Base-by-base conservation (phyloP, 2,329 filamentous ascomycete genomes). In the Aulographum hederae region DNA sequence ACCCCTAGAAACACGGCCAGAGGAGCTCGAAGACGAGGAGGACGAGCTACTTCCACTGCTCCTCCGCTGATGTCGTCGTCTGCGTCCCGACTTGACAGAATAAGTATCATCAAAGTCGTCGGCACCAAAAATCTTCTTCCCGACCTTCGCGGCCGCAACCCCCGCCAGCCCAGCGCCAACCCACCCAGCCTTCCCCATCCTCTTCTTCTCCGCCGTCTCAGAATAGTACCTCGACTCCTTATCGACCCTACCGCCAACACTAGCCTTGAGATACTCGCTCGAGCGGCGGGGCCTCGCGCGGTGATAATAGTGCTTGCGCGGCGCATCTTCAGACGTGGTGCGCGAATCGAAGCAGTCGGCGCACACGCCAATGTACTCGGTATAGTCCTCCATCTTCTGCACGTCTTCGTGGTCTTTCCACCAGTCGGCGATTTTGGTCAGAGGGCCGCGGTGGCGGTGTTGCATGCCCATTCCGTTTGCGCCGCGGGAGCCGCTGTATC, bases 401-500 rank as follows among this genome's bases (percentile, higher is more conserved):
- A 75, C 68, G n/a, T 69, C 71, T 38, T 75, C 69, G 2, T 69
- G 61, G 38, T 68, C 71, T 44, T 61, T 69, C 65, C 65, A 73
- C 57, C 63, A 75, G 42, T 68, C 65, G 25, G 69, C 57, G 18
- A 73, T 57, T 31, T 56, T 62, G 23, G 56, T 57, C 2, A 75
- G 53, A 0, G 71, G 65, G 0, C 69, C 69, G 28, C 57, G 58
- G 35, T 67, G 67, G 32, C 62, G 61, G 39, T 67, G 65, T 26
- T 54, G 50, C 34, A 61, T 15, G 33, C 19, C 20, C 28, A 31
- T 32, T 13, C 27, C 14, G 11, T 16, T 18, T 6, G 28, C 10
- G 18, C 6, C 14, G 12, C 28, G 16, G 14, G 26, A 14, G 26
- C 6, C 6, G 6, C 6, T 15, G 26, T 18, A 28, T 6, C 26